Conservation (phyloP, 2,329 filamentous ascomycete genomes). For the Aschersonia sp. region DNA sequence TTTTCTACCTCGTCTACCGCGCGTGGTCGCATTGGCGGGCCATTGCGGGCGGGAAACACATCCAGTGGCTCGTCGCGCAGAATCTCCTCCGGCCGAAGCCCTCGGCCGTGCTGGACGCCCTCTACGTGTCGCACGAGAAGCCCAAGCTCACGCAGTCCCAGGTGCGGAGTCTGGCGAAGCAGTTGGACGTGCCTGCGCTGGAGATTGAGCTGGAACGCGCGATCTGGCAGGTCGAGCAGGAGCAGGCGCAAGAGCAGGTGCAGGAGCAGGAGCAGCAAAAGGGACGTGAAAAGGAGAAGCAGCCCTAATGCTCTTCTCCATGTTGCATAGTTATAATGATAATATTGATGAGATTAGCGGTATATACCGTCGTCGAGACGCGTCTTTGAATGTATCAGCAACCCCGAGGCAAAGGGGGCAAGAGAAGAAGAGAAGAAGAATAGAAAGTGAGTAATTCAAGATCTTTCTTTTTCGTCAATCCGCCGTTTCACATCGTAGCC, state of each 20-base stretch:
- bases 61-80: constrained; percentile 67
- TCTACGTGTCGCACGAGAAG: constrained; percentile 39
- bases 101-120: constrained; percentile 53
- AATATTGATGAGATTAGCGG: no score
- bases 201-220: constrained; percentile 61
- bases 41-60: constrained; percentile 66
- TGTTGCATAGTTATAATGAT: no score
- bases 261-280: no score
- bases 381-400: no score
- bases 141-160: constrained; percentile 34
- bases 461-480: neutral
- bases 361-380: no score
- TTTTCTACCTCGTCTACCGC: constrained; percentile 88
- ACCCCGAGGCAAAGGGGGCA: neutral
- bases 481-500: neutral
- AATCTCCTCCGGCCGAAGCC: constrained; percentile 53
- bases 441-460: neutral
- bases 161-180: constrained; percentile 42
- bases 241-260: no score
- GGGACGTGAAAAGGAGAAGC: no score
- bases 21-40: constrained; percentile 89
- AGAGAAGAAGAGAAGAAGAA: neutral
- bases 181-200: constrained; percentile 53
- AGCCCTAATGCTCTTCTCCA: no score
- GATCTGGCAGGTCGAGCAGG: constrained; percentile 53